phyloP scores from a whole-genome alignment of 225 moss, liverwort and hornwort species.

The Polytrichum commune region DNA sequence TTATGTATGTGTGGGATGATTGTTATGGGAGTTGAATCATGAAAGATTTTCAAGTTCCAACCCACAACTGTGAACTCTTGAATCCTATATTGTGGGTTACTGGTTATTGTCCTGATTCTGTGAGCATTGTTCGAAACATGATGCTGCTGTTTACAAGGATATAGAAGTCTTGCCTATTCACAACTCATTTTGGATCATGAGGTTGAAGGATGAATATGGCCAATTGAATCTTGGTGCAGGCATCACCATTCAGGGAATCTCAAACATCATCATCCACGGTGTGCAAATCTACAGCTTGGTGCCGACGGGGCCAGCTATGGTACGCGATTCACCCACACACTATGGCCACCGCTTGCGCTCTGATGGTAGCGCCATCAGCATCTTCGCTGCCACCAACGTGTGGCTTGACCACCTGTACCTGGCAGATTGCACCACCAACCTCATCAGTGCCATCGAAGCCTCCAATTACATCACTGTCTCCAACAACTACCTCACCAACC shows the following conservation, averaged over 20 bases:
- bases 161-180: too few species aligned
- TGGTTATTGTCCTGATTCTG: too few species aligned
- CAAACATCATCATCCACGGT: constrained; percentile 50
- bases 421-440: constrained; percentile 38
- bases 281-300: constrained; percentile 30
- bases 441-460: constrained; percentile 45
- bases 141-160: too few species aligned
- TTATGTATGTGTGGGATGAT: too few species aligned
- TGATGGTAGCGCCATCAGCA: constrained; percentile 36
- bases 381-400: constrained; percentile 33
- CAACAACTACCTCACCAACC: constrained; percentile 52
- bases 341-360: constrained; percentile 38
- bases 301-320: constrained; percentile 51
- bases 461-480: constrained; percentile 50
- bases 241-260: constrained; percentile 45
- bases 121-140: too few species aligned
- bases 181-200: too few species aligned
- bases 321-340: constrained; percentile 43
- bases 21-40: too few species aligned
- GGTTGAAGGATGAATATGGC: too few species aligned
- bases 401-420: constrained; percentile 64
- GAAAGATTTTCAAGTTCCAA: too few species aligned
- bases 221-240: constrained; percentile 19
- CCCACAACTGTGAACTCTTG: too few species aligned
- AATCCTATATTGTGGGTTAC: too few species aligned